Percentiles rank a stretch among this genome's conserved stretches.
These are phyloP conservation scores for Pseudopithomyces maydicus DNA, from an alignment of 2,329 filamentous ascomycete genomes.

Conservation along the genomic window DNA sequence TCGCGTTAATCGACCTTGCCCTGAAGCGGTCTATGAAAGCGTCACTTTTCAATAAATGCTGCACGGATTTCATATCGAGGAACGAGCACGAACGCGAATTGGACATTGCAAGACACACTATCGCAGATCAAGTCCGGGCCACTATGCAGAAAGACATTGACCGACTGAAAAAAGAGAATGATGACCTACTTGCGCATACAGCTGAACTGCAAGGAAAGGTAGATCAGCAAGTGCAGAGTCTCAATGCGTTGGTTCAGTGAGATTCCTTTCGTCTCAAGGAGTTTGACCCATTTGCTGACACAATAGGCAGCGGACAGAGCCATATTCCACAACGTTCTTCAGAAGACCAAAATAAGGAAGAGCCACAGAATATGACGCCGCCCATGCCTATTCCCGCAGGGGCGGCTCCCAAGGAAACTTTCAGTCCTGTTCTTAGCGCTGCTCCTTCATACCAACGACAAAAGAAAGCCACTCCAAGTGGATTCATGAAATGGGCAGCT, in stretches of 20 bases:
- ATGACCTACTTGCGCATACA: background rate
- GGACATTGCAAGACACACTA: background rate
- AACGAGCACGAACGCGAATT: background rate
- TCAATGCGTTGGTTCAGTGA: background rate
- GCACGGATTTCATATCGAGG: background rate
- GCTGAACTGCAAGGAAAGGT: background rate
- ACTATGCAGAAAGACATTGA: background rate
- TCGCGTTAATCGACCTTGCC: background rate
- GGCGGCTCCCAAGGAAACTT: no score
- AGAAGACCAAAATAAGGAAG: no score
- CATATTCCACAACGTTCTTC: no score
- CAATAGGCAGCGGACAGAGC: no score
- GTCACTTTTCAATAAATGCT: constrained; percentile 6
- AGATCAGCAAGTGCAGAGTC: background rate
- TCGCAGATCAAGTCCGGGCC: background rate
- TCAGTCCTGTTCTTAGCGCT: no score
- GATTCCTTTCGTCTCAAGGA: background rate
- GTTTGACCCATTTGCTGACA: background rate
- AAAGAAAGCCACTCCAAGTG: no score
- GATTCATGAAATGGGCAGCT: no score
- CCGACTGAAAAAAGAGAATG: background rate
- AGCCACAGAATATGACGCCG: no score
- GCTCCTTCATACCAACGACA: no score
- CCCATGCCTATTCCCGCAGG: no score
- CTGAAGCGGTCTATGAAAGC: no score